phyloP scores from a whole-genome alignment of 345 rosid species.

The Brassica incana region DNA sequence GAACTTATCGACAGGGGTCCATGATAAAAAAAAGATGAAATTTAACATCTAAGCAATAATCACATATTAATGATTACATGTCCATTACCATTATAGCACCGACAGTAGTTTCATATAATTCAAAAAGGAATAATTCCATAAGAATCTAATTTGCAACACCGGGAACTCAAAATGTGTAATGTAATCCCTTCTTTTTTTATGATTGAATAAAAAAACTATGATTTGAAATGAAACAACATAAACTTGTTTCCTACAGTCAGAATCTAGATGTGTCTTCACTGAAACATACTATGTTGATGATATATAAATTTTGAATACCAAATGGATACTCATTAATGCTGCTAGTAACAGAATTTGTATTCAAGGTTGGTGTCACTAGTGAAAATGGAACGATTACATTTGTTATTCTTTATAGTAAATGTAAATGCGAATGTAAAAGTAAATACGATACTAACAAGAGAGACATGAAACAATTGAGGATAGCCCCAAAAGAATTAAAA shows the following conservation, averaged over 20 bases:
- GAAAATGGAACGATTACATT: background rate
- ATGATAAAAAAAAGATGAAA: conserved; percentile 9
- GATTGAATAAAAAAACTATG: background rate
- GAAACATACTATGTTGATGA: background rate
- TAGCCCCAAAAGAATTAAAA: background rate
- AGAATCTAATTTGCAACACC: background rate
- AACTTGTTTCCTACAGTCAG: background rate
- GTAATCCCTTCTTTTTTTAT: background rate
- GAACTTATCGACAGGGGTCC: conserved; percentile 26
- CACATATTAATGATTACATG: conserved; percentile 38
- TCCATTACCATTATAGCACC: conserved; percentile 39
- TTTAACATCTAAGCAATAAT: conserved; percentile 29
- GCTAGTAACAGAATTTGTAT: background rate
- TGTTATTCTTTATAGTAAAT: background rate
- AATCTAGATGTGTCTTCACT: background rate
- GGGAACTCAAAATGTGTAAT: background rate
- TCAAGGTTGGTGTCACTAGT: background rate
- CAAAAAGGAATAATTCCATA: background rate
- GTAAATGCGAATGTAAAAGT: background rate
- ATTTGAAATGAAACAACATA: background rate
- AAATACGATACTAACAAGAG: background rate
- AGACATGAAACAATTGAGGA: background rate
- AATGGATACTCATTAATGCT: background rate
- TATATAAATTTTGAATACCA: background rate
- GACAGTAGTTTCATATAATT: conserved; percentile 22